Percentiles rank a stretch among this genome's conserved stretches.
Evolutionary conservation across 2,329 filamentous ascomycete genomes (phyloP).

Genomic region (Aspergillus alliaceus): DNA sequence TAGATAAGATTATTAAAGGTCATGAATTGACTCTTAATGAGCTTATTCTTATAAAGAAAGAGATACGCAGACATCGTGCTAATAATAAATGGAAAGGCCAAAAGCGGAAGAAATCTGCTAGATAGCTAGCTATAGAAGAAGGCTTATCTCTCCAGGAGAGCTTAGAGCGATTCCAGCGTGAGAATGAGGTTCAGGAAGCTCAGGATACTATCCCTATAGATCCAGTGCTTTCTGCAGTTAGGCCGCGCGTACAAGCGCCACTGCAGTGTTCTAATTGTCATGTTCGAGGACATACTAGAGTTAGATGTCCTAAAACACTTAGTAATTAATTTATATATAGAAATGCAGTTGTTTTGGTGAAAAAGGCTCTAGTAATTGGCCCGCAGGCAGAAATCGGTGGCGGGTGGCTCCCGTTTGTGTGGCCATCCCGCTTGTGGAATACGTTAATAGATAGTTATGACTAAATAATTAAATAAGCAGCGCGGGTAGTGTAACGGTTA

Average conservation of each 20-base stretch:
- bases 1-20: too few relatives aligned
- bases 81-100: background rate
- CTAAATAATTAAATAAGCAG: too few relatives aligned
- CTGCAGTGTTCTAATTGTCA: too few relatives aligned
- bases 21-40: too few relatives aligned
- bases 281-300: too few relatives aligned
- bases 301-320: too few relatives aligned
- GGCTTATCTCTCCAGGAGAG: too few relatives aligned
- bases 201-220: background rate
- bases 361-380: background rate
- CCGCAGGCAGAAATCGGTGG: background rate
- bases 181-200: background rate
- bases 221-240: too few relatives aligned
- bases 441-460: too few relatives aligned
- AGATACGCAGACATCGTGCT: background rate
- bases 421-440: background rate
- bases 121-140: too few relatives aligned
- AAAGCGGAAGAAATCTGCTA: background rate
- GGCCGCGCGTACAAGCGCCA: too few relatives aligned
- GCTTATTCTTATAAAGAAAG: background rate
- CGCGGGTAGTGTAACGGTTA: slow-evolving; percentile 3
- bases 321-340: too few relatives aligned
- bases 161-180: background rate
- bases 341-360: background rate
- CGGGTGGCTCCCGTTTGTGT: background rate